Conservation (phyloP, 805 yeast genomes). For the Metschnikowia shivogae region DNA sequence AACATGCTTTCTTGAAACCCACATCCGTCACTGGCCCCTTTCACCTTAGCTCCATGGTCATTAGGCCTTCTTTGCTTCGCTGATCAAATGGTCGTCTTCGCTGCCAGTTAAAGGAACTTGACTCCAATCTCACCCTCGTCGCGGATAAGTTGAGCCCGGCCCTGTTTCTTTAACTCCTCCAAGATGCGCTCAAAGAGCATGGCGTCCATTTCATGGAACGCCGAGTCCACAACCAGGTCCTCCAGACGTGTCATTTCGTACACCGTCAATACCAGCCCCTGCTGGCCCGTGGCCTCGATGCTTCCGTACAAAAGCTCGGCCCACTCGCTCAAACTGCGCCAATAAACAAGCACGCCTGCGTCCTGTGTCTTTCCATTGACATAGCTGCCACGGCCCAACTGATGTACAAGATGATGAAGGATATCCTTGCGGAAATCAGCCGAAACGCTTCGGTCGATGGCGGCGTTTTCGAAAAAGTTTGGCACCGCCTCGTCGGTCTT, state of each 20-base stretch:
- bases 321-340: constrained; percentile 54
- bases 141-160: constrained; percentile 69
- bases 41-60: no score
- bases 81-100: background rate
- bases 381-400: constrained; percentile 53
- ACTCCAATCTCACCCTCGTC: constrained; percentile 65
- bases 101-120: constrained; percentile 48
- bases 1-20: no score
- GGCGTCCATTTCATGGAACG: constrained; percentile 61
- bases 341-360: constrained; percentile 62
- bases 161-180: constrained; percentile 56
- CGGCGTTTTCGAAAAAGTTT: constrained; percentile 47
- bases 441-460: constrained; percentile 50
- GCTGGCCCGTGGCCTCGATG: constrained; percentile 70
- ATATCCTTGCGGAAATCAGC: constrained; percentile 54
- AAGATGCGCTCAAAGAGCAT: constrained; percentile 51
- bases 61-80: no score
- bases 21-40: no score
- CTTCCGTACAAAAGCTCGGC: constrained; percentile 29
- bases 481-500: constrained; percentile 19
- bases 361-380: constrained; percentile 47
- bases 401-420: constrained; percentile 50
- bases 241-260: constrained; percentile 64
- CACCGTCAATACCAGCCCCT: constrained; percentile 70
- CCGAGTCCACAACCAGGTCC: constrained; percentile 52